Conservation (phyloP, 2,329 filamentous ascomycete genomes). For the Xylariales sp. region DNA sequence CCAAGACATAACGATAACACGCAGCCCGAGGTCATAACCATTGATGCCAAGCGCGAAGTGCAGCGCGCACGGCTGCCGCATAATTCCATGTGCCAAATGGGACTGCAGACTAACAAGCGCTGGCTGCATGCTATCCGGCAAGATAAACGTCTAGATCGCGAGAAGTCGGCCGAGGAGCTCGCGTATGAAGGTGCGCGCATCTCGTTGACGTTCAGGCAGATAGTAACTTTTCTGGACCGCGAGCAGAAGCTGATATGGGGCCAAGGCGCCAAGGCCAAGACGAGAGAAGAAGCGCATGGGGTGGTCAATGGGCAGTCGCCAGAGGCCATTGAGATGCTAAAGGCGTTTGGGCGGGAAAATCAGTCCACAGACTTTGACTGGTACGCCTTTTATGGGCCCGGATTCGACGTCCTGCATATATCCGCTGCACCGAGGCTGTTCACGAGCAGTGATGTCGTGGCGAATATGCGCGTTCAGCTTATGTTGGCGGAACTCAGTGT, state of each 20-base stretch:
- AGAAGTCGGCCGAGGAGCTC: constrained; percentile 66
- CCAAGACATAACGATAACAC: constrained; percentile 16
- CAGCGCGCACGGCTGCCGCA: constrained; percentile 75
- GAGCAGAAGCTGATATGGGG: constrained; percentile 76
- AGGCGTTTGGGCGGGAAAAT: constrained; percentile 83
- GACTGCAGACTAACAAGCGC: constrained; percentile 71
- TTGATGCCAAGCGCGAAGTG: constrained; percentile 43
- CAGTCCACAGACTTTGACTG: constrained; percentile 68
- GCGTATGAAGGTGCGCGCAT: constrained; percentile 75
- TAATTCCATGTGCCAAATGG: constrained; percentile 83
- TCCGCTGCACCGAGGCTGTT: constrained; percentile 47
- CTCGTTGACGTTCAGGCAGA: constrained; percentile 84
- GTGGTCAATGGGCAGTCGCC: constrained; percentile 66
- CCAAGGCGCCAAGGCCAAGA: constrained; percentile 76
- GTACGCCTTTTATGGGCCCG: constrained; percentile 68
- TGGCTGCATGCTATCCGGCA: constrained; percentile 92
- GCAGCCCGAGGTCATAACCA: constrained; percentile 10
- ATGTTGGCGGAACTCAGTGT: constrained; percentile 46
- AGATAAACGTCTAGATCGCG: constrained; percentile 67
- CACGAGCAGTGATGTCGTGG: constrained; percentile 39
- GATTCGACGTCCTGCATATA: constrained; percentile 79
- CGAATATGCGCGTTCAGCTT: constrained; percentile 45
- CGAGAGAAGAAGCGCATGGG: constrained; percentile 48
- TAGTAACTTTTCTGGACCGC: constrained; percentile 75
- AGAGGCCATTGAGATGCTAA: constrained; percentile 65